These are phyloP conservation scores for Dactylellina sp. DNA, from an alignment of 2,329 filamentous ascomycete genomes.

Conservation along the genomic window DNA sequence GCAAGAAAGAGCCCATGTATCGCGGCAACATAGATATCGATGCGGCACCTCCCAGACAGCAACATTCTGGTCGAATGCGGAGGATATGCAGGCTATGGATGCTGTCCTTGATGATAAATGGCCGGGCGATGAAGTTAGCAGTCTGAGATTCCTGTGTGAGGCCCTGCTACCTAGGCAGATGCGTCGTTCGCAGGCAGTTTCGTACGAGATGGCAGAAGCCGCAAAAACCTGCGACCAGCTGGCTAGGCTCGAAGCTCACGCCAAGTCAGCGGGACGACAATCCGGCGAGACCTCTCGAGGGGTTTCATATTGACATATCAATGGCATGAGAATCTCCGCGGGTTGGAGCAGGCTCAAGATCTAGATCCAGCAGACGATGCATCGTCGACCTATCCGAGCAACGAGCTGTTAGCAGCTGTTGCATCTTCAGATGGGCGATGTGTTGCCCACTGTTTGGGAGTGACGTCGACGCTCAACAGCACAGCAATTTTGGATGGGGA, in stretches of 20 bases:
- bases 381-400: too few relatives aligned
- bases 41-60: constrained; percentile 15
- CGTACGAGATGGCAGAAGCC: constrained; percentile 34
- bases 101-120: too few relatives aligned
- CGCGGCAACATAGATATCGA: constrained; percentile 8
- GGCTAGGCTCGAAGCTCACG: constrained; percentile 1
- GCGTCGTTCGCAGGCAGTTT: constrained; percentile 1
- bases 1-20: too few relatives aligned
- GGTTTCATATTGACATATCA: too few relatives aligned
- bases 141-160: neutral
- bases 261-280: constrained; percentile 5
- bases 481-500: constrained; percentile 9
- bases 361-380: too few relatives aligned
- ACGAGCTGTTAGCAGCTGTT: too few relatives aligned
- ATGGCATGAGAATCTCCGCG: too few relatives aligned
- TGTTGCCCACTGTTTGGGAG: constrained; percentile 22
- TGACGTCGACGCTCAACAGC: constrained; percentile 38
- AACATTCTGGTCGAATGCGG: constrained; percentile 33
- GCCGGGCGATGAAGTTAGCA: neutral
- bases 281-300: constrained; percentile 3
- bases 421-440: neutral
- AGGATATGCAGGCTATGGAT: neutral
- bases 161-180: constrained; percentile 28
- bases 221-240: neutral
- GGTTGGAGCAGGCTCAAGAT: too few relatives aligned